Evolutionary conservation across 2,329 filamentous ascomycete species (phyloP).

Genomic region (Curvularia spicifera): DNA sequence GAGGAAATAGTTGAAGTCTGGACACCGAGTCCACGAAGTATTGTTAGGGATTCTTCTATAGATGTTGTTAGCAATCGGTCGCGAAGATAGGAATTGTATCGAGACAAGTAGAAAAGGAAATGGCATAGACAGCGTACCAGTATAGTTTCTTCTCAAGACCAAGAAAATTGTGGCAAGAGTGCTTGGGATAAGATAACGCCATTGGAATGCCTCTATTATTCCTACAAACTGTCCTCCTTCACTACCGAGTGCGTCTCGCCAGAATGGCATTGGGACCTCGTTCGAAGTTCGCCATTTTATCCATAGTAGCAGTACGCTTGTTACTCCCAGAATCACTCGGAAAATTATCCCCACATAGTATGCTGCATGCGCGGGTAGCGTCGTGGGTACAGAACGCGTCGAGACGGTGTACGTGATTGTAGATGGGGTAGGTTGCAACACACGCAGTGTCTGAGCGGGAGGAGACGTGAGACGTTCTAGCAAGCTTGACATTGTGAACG

Average conservation of each 20-base stretch:
- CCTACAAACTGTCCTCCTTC: constrained; percentile 33
- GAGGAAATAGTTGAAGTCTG: constrained; percentile 78
- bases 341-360: constrained; percentile 55
- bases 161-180: constrained; percentile 52
- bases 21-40: constrained; percentile 86
- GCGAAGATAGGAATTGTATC: background rate
- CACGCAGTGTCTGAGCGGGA: constrained; percentile 33
- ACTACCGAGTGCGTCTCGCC: constrained; percentile 16
- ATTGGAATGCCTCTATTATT: constrained; percentile 50
- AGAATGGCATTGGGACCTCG: constrained; percentile 4
- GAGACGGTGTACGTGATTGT: constrained; percentile 94
- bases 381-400: constrained; percentile 66
- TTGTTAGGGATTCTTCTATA: constrained; percentile 79
- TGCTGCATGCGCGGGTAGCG: constrained; percentile 54
- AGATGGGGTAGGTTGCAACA: constrained; percentile 67
- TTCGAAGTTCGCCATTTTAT: constrained; percentile 29
- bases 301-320: constrained; percentile 49
- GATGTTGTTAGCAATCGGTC: constrained; percentile 29
- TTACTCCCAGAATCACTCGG: constrained; percentile 53
- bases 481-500: constrained; percentile 28
- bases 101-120: background rate
- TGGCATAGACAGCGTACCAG: constrained; percentile 49
- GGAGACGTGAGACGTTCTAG: constrained; percentile 39
- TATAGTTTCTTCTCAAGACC: constrained; percentile 58
- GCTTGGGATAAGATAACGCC: constrained; percentile 51